Base-by-base conservation (phyloP, 768 basidiomycete species). In the Paxillus rubicundulus region DNA sequence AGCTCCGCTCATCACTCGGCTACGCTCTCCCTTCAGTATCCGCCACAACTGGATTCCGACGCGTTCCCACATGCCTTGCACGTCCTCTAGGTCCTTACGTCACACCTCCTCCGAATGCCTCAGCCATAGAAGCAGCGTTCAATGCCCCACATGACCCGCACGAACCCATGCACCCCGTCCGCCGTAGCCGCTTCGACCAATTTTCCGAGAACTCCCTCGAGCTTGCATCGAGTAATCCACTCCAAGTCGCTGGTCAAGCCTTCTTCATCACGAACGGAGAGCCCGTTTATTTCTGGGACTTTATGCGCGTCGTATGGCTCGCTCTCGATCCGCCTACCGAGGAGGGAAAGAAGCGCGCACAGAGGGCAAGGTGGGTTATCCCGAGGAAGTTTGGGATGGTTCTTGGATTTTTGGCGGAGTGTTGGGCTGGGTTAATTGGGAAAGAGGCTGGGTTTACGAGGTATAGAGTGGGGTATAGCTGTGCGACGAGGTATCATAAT, bases 201-300 rank as follows among this genome's bases (percentile, higher is more conserved):
- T 79, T 94, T 50, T 80, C 85, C 3, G 81, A 82, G 9, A 65
- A 70, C 27, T 77, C 79, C 13, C 71, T 92, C 49, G 77, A 74
- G 28, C 74, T 79, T 41, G 72, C 79, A 24, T 73, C 78, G 6
- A 67, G 67, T 0, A 79, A 80, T 46, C 83, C 85, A 8, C 76
- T 93, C 9, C 80, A 86, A 58, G 90, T 98, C 48, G 94, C 92
- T 5, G 96, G 96, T 0, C 90, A 98, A 68, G 90, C 73, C 3
- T 99, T 94, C 76, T 96, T 93, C 78, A 90, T 99, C 71, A 95
- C 94, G 51, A 98, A 98, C 64, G 93, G 94, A 56, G 95, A 98
- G 66, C 96, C 95, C 2, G 79, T 86, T 50, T 91, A 92, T 70
- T 98, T 98, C 75, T 99, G 96, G 96, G 94, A 97, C 72, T 86